These are phyloP conservation scores for Osmanthus fragrans DNA, from an alignment of 257 asterid genomes.

Conservation along the genomic window DNA sequence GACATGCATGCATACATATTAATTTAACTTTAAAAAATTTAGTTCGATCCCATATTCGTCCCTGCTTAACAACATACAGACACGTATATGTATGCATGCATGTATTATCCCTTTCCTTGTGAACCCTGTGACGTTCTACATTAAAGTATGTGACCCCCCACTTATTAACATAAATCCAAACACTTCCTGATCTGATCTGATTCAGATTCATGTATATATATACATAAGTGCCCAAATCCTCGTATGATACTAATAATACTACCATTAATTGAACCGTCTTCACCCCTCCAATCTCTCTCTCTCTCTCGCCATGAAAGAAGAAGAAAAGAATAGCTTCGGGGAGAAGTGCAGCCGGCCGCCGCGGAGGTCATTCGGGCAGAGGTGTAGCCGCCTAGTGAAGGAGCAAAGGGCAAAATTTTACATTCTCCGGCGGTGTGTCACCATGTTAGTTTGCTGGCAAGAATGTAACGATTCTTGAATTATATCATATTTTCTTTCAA, in stretches of 20 bases:
- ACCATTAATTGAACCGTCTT: background rate
- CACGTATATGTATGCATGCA: background rate
- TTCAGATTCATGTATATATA: background rate
- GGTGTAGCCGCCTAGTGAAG: conserved; percentile 26
- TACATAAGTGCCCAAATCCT: background rate
- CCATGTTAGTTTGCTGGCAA: conserved; percentile 29
- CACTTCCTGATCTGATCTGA: background rate
- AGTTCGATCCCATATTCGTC: no score
- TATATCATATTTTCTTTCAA: background rate
- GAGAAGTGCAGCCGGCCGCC: background rate
- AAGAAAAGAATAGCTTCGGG: background rate
- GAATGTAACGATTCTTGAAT: conserved; percentile 10
- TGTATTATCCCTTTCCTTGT: background rate
- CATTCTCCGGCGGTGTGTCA: conserved; percentile 26
- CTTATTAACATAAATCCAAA: background rate
- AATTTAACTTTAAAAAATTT: no score
- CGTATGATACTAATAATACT: background rate
- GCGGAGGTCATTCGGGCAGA: conserved; percentile 20
- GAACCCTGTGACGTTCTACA: background rate
- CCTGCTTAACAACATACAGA: no score
- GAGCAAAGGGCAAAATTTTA: conserved; percentile 30
- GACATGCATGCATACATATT: no score
- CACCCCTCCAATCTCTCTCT: background rate
- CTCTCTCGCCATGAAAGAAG: background rate
- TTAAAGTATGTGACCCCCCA: background rate